Base-by-base conservation (phyloP, 2,329 filamentous ascomycete species). In the Nothopassalora personata region DNA sequence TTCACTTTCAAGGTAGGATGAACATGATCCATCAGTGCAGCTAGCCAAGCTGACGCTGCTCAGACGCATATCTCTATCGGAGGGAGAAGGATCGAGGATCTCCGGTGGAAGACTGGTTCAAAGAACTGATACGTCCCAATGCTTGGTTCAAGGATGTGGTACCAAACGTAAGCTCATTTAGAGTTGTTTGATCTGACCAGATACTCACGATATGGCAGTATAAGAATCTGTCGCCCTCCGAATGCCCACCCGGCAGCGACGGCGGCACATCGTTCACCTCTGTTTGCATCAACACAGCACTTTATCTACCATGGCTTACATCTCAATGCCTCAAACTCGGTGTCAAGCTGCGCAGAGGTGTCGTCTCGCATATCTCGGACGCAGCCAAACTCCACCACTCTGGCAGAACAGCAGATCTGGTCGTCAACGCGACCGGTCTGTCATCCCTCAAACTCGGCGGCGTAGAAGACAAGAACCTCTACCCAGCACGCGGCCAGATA, bases 351-450 rank as follows among this genome's bases (percentile, higher is more conserved):
- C 75, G 73, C 36, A 71, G 78, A 31, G 76, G 73, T 46, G 71
- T 76, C 27, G 71, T 77, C 50, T 74, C 76, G n/a, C 89, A 97
- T 72, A 83, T 97, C 59, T 75, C 79, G 0, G 88, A 96, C 46
- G 91, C 91, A 0, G 79, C 82, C 0, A 67, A 69, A 0, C 73
- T 85, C 39, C 85, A 89, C 69, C 80, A 85, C 66, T 77, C 79
- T 1, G 82, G 83, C 1, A 73, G 77, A 10, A 73, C 76, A 50
- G 86, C 86, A 2, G 84, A 89, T 67, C 73, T 96, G 1, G 77
- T 96, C 1, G 77, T 97, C 66, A 97, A 97, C 72, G 90, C 90
- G 66, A 93, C 91, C 0, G 93, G 92, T 0, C 78, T 97, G 7
- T 82, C 87, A 7, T 86, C 91, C 0, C 82, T 82, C 47, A 86